These are phyloP conservation scores for Trichoderma orchidacearum DNA, from an alignment of 495 filamentous ascomycete species.

Conservation along the genomic window DNA sequence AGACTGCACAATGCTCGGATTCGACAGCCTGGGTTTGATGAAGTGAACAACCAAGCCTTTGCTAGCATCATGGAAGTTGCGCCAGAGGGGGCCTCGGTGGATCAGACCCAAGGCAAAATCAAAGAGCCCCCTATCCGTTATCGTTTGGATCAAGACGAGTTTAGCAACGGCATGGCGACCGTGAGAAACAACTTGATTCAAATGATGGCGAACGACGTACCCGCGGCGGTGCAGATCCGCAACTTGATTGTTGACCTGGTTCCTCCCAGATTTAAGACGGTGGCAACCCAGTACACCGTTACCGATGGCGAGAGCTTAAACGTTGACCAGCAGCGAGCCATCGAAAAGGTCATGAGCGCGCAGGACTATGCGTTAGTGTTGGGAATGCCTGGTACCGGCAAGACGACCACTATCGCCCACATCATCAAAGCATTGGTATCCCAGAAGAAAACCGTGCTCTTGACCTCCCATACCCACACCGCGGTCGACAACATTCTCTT, in stretches of 20 bases:
- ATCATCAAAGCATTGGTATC: slow-evolving; percentile 85
- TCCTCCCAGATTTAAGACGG: slow-evolving; percentile 58
- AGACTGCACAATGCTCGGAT: slow-evolving; percentile 73
- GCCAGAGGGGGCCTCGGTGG: slow-evolving; percentile 31
- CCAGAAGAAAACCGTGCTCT: slow-evolving; percentile 80
- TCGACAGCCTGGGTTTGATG: slow-evolving; percentile 60
- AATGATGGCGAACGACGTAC: slow-evolving; percentile 68
- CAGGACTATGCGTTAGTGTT: slow-evolving; percentile 88
- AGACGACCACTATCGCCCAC: slow-evolving; percentile 94
- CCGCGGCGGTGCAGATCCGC: slow-evolving; percentile 60
- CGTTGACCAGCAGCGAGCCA: slow-evolving; percentile 70
- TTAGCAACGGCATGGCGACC: slow-evolving; percentile 92
- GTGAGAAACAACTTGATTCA: slow-evolving; percentile 88
- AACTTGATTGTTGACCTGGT: slow-evolving; percentile 61
- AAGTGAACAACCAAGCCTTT: slow-evolving; percentile 67
- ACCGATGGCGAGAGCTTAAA: slow-evolving; percentile 55
- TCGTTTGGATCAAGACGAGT: slow-evolving; percentile 92
- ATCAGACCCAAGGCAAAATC: slow-evolving; percentile 31
- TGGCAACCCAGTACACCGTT: slow-evolving; percentile 40
- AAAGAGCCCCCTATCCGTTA: slow-evolving; percentile 50
- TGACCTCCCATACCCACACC: slow-evolving; percentile 93
- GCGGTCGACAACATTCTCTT: slow-evolving; percentile 95
- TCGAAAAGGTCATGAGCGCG: slow-evolving; percentile 89
- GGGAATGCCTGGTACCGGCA: slow-evolving; percentile 96
- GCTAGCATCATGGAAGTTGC: slow-evolving; percentile 80